These are phyloP conservation scores for Triangularia setosa DNA, from an alignment of 2,329 filamentous ascomycete genomes.

Conservation along the genomic window DNA sequence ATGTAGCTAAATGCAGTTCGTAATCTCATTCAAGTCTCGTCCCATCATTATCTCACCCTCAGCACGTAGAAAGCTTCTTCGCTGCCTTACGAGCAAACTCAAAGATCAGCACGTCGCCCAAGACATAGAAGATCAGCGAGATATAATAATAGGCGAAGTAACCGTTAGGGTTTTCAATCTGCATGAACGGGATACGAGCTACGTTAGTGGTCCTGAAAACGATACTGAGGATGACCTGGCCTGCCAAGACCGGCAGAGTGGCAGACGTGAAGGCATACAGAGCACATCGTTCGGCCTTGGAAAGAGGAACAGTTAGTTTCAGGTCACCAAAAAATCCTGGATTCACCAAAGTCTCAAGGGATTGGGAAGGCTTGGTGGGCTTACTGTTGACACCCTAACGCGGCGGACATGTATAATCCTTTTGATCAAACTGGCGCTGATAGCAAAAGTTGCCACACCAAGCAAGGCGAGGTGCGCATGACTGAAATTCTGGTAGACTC, in stretches of 20 bases:
- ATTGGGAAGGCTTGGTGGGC: neutral
- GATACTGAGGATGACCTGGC: neutral
- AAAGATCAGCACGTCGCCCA: neutral
- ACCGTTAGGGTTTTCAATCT: neutral
- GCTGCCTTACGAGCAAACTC: neutral
- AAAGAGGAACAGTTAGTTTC: neutral
- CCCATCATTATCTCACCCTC: neutral
- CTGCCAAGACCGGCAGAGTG: neutral
- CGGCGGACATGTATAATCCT: neutral
- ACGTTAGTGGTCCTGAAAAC: neutral
- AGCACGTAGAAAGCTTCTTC: neutral
- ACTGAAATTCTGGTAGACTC: neutral
- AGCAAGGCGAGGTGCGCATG: neutral
- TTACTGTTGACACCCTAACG: neutral
- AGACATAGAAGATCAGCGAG: neutral
- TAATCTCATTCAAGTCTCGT: neutral
- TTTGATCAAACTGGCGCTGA: neutral
- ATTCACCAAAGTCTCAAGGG: too few species aligned
- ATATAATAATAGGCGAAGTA: neutral
- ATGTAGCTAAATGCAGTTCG: neutral
- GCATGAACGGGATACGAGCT: too few species aligned
- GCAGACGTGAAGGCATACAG: neutral
- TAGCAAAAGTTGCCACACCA: neutral
- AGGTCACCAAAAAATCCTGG: neutral
- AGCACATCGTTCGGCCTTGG: neutral